A percentile compares a stretch with the other conserved stretches of the same genome.
Conservation (phyloP, 2,329 filamentous ascomycete species). For the Penicillium glabrum region DNA sequence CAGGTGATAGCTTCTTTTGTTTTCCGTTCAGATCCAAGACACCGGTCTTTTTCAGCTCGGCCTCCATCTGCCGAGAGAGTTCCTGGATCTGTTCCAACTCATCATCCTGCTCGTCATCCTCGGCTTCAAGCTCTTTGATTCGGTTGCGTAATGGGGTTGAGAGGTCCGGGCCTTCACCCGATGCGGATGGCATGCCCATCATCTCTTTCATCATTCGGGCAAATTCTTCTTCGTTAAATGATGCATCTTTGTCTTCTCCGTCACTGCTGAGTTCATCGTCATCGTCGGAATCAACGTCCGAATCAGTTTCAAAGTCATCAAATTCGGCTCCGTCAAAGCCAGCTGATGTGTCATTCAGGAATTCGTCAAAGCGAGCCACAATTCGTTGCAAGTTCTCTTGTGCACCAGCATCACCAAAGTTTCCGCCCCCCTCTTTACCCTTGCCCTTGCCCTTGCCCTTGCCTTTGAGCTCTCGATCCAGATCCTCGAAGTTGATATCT, state of each 20-base stretch:
- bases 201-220: conserved; percentile 86
- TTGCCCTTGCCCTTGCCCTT: conserved; percentile 44
- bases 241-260: conserved; percentile 71
- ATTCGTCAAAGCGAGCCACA: conserved; percentile 88
- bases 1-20: conserved; percentile 19
- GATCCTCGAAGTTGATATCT: conserved; percentile 85
- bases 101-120: conserved; percentile 51
- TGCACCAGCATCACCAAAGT: conserved; percentile 47
- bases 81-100: conserved; percentile 55
- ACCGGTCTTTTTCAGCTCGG: conserved; percentile 48
- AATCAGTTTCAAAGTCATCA: conserved; percentile 68
- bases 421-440: conserved; percentile 24
- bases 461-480: conserved; percentile 74
- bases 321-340: conserved; percentile 76
- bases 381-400: conserved; percentile 75
- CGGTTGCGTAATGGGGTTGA: conserved; percentile 28
- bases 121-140: conserved; percentile 52
- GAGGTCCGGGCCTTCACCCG: conserved; percentile 23
- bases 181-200: conserved; percentile 66
- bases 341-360: conserved; percentile 81
- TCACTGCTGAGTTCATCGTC: conserved; percentile 59
- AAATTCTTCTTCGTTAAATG: conserved; percentile 83
- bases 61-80: conserved; percentile 47
- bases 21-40: conserved; percentile 41
- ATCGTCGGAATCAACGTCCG: conserved; percentile 54